These are phyloP conservation scores for Neopestalotiopsis sp. DNA, from an alignment of 2,329 filamentous ascomycete genomes.

Conservation along the genomic window DNA sequence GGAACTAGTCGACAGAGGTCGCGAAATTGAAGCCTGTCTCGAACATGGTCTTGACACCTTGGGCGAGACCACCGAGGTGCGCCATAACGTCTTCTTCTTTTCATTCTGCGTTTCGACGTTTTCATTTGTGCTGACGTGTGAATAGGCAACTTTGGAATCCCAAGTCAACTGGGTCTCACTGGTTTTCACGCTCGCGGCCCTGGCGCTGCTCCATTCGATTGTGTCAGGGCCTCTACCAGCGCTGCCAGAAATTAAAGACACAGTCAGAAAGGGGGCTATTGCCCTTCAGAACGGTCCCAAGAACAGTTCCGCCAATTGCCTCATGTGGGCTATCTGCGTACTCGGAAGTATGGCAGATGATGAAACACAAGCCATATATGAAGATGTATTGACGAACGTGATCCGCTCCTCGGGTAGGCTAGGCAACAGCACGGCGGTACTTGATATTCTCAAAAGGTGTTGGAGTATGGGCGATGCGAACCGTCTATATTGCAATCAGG, in stretches of 20 bases:
- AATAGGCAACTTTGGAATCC: neutral
- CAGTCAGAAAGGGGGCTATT: neutral
- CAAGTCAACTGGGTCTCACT: neutral
- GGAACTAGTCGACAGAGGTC: neutral
- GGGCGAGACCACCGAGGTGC: neutral
- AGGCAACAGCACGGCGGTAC: neutral
- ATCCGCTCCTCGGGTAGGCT: neutral
- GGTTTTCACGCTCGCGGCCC: neutral
- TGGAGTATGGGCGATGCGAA: neutral
- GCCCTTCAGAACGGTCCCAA: neutral
- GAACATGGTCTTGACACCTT: neutral
- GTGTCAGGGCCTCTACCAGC: neutral
- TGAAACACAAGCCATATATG: neutral
- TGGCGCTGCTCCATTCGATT: neutral
- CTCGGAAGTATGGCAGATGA: neutral
- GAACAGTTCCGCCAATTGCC: neutral
- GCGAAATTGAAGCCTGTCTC: neutral
- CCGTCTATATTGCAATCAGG: neutral
- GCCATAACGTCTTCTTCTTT: neutral
- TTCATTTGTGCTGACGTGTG: neutral
- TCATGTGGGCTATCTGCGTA: neutral
- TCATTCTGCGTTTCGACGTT: neutral
- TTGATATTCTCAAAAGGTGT: neutral
- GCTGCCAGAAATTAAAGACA: neutral
- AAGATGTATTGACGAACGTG: neutral